phyloP scores from a whole-genome alignment of 2,329 filamentous ascomycete species.

The Periconia digitata region DNA sequence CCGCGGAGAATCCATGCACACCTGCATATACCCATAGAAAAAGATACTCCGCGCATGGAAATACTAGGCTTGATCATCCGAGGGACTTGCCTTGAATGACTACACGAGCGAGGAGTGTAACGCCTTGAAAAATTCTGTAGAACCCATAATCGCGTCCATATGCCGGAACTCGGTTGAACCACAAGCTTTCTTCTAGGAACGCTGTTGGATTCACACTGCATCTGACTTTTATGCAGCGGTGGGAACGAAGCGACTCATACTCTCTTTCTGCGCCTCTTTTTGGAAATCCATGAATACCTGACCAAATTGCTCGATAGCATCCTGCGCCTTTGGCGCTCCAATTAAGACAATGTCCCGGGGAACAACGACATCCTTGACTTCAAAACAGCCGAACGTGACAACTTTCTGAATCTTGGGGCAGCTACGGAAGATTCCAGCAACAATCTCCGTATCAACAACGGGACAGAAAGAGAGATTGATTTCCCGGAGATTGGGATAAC shows the following conservation, averaged over 20 bases:
- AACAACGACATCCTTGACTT: slow-evolving; percentile 58
- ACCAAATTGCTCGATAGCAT: slow-evolving; percentile 57
- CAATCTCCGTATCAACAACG: slow-evolving; percentile 64
- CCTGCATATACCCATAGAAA: too few species aligned
- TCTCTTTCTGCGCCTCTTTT: slow-evolving; percentile 18
- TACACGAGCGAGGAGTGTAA: too few species aligned
- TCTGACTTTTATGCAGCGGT: background rate
- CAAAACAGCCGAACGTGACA: slow-evolving; percentile 65
- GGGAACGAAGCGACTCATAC: slow-evolving; percentile 24
- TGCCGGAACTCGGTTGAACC: too few species aligned
- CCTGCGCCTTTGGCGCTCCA: slow-evolving; percentile 60
- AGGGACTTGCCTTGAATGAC: too few species aligned
- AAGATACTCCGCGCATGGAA: too few species aligned
- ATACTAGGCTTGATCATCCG: too few species aligned
- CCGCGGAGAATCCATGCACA: too few species aligned
- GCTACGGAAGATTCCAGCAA: slow-evolving; percentile 64
- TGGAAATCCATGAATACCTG: slow-evolving; percentile 37
- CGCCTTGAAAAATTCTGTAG: too few species aligned
- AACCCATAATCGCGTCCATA: too few species aligned
- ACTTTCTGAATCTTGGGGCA: slow-evolving; percentile 63
- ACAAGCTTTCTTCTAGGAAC: too few species aligned
- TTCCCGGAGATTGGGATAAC: slow-evolving; percentile 68
- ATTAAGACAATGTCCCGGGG: slow-evolving; percentile 61
- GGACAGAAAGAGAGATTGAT: slow-evolving; percentile 80
- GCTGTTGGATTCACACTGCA: too few species aligned